Evolutionary conservation across 164 flowering plant species (phyloP).

Genomic region (Aristolochia contorta): DNA sequence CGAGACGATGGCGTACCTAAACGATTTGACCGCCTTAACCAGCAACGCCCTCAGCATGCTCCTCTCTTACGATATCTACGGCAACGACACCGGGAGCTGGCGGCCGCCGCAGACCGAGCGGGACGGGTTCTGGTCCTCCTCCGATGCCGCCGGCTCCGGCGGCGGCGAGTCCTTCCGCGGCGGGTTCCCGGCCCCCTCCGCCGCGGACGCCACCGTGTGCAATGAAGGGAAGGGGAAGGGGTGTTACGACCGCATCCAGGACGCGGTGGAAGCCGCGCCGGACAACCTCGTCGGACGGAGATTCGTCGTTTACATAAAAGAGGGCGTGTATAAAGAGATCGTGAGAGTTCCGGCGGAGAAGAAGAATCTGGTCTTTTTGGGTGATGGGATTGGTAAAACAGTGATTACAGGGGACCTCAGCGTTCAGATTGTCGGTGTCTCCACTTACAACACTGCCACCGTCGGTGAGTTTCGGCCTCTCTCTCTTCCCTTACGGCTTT

Average conservation of each 20-base stretch:
- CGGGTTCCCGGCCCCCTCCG: slow-evolving; percentile 8
- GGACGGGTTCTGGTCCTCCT: slow-evolving; percentile 62
- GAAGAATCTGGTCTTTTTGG: slow-evolving; percentile 70
- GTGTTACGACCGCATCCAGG: slow-evolving; percentile 41
- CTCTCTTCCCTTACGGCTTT: not conserved
- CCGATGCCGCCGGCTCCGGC: slow-evolving; percentile 7
- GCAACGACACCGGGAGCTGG: slow-evolving; percentile 43
- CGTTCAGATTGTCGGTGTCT: slow-evolving; percentile 39
- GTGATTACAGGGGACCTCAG: slow-evolving; percentile 66
- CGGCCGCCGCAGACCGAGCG: slow-evolving; percentile 73
- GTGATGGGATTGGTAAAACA: slow-evolving; percentile 89
- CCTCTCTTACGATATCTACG: slow-evolving; percentile 43
- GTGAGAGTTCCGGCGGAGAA: slow-evolving; percentile 65
- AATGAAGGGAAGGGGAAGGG: slow-evolving; percentile 30
- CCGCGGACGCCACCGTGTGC: slow-evolving; percentile 62
- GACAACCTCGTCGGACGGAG: slow-evolving; percentile 12
- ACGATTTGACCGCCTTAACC: slow-evolving; percentile 21
- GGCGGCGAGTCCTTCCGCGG: slow-evolving; percentile 43
- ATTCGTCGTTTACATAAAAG: slow-evolving; percentile 63
- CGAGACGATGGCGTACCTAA: slow-evolving; percentile 51
- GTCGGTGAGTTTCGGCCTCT: slow-evolving; percentile 43
- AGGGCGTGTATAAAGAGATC: slow-evolving; percentile 69
- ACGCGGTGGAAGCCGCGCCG: slow-evolving; percentile 71
- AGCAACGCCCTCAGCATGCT: slow-evolving; percentile 69
- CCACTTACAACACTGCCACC: slow-evolving; percentile 71